phyloP scores from a whole-genome alignment of 257 asterid genomes.

The Petunia axillaris region DNA sequence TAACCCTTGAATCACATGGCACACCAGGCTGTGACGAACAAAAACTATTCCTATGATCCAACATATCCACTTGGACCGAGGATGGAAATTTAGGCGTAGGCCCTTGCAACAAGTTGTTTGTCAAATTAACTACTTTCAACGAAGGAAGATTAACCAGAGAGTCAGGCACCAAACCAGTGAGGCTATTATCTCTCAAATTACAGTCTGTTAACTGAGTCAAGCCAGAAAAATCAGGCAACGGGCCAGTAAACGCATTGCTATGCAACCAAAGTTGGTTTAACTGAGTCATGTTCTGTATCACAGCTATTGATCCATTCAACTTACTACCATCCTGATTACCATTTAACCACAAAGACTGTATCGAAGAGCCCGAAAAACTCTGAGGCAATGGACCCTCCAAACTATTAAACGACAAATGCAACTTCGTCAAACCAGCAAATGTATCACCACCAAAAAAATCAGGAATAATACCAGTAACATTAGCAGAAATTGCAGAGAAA shows the following conservation, averaged over 20 bases:
- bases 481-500: neutral
- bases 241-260: conserved; percentile 1
- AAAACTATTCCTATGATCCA: neutral
- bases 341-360: conserved; percentile 19
- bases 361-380: neutral
- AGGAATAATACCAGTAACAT: neutral
- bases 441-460: neutral
- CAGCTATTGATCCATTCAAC: conserved; percentile 16
- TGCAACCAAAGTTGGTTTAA: neutral
- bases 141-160: neutral
- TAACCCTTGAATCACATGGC: conserved; percentile 19
- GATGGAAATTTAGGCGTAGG: conserved; percentile 6
- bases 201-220: conserved; percentile 19
- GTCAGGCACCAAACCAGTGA: conserved; percentile 6
- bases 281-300: neutral
- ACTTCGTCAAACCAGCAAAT: neutral
- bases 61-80: neutral
- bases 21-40: conserved; percentile 1
- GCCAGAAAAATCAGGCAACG: neutral
- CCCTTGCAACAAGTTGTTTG: neutral
- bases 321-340: conserved; percentile 3
- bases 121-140: neutral
- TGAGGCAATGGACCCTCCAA: neutral
- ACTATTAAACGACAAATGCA: neutral
- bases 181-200: neutral